Base-by-base conservation (phyloP, 2,329 filamentous ascomycete species). In the Fusarium dlaminii region DNA sequence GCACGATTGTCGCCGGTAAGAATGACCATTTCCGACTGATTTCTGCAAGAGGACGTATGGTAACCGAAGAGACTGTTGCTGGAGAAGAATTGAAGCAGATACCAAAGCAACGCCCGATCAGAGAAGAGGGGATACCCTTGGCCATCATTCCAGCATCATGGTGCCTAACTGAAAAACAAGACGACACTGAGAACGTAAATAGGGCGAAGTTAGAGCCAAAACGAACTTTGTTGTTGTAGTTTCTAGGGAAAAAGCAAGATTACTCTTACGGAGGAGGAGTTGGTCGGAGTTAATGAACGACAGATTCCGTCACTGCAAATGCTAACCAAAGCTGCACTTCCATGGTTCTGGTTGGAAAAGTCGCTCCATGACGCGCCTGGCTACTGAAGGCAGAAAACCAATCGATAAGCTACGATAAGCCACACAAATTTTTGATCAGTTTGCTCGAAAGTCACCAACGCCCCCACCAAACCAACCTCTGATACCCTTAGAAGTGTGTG, bases 71-170 rank as follows among this genome's bases (percentile, higher is more conserved):
- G 72, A 73, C 72, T 72, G 77, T 75, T 60, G 68, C 67, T 65
- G 60, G 63, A 68, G 63, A 68, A 70, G 76, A 77, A 72, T 66
- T 75, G 76, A 62, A 70, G 62, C 70, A 66, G 61, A 79, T 78
- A 68, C 80, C 78, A 64, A 81, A 76, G 74, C 79, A 80, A 78
- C 81, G 81, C 76, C 81, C 79, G 64, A 81, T 70, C 73, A 81
- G 78, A 81, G 81, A 80, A 71, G 79, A 79, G 68, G 80, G 79
- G 68, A 81, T 78, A 76, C 77, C 80, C 79, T 81, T 84, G 80
- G 83, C 82, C 84, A 85, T 85, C 74, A 80, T 81, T 73, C 77
- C 78, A 76, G 78, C 75, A 81, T 69, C 84, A 85, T 85, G 82
- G 79, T 80, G 80, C 67, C 79, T 75, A 71, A 54, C 70, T 66